These are phyloP conservation scores for Lepidium sativum DNA, from an alignment of 345 rosid genomes.

Conservation along the genomic window DNA sequence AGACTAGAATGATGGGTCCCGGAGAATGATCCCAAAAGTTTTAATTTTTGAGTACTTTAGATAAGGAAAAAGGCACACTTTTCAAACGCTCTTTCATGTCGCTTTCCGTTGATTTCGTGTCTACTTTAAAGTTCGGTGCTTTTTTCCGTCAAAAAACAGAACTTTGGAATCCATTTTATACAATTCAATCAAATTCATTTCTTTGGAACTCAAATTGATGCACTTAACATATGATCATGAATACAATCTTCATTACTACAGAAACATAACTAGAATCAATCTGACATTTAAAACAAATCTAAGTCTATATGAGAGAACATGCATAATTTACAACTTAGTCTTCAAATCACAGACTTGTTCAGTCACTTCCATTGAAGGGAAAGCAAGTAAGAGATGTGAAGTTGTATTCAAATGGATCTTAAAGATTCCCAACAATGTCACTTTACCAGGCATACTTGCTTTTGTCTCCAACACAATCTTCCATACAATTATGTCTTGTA, in stretches of 20 bases:
- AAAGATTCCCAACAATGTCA: constrained; percentile 34
- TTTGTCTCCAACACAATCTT: constrained; percentile 32
- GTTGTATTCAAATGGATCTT: constrained; percentile 29
- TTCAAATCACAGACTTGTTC: constrained; percentile 33
- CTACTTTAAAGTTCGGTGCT: too few relatives aligned
- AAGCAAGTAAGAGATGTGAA: constrained; percentile 26
- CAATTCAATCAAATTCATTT: neutral
- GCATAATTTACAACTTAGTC: constrained; percentile 18
- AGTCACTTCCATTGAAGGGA: constrained; percentile 34
- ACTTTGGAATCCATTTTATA: neutral
- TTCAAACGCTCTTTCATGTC: constrained; percentile 6
- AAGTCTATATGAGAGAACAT: neutral
- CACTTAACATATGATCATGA: neutral
- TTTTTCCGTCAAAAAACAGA: too few relatives aligned
- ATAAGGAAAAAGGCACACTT: constrained; percentile 3
- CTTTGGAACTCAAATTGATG: neutral
- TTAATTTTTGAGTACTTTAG: too few relatives aligned
- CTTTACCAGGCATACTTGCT: constrained; percentile 45
- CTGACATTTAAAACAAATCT: neutral
- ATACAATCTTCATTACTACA: neutral
- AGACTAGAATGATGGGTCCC: too few relatives aligned
- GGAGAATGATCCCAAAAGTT: constrained; percentile 5
- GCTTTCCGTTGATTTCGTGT: constrained; percentile 6
- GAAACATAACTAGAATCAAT: neutral
- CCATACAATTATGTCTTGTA: constrained; percentile 30